Base-by-base conservation (phyloP, 2,329 filamentous ascomycete species). In the Colletotrichum caudatum region DNA sequence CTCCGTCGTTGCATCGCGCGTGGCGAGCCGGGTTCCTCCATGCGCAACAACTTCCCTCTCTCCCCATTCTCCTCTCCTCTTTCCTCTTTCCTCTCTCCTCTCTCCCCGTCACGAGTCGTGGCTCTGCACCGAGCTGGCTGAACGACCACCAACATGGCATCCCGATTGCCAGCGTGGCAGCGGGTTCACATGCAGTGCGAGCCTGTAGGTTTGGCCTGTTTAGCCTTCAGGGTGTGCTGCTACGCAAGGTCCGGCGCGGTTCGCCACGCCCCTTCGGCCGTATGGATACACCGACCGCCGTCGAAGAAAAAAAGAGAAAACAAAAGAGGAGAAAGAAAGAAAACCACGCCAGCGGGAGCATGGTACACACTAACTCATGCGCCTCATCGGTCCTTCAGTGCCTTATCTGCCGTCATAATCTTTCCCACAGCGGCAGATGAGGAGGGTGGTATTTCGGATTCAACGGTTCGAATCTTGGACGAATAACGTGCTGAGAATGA, bases 361-460 rank as follows among this genome's bases (percentile, higher is more conserved):
- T 29, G 54, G 48, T 18, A 37, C 35, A 37, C 35, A 37, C 35
- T 37, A 54, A 8, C 63, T 59, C 63, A 26, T 59, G 63, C 18
- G 35, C 12, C 39, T 53, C 50, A n/a, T 16, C 33, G 23, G 39
- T 41, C 29, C 26, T 63, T 53, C 5, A 29, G 26, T 16, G 16
- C 41, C 50, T 33, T 33, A 12, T 29, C 46, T 29, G 12, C 26
- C 41, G 58, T 59, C 69, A 54, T 59, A 29, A 59, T 46, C 53
- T 69, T 37, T n/a, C 6, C 11, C 37, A 35, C 41, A 12, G 20
- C 26, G 23, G 33, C 18, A 29, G 50, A 33, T 41, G 37, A 64
- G 58, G 69, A 69, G 64, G 59, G 64, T 68, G 59, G 64, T 64
- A 71, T 69, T 48, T 59, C 53, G 63, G 16, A 41, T 60, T 64